Evolutionary conservation across 2,329 filamentous ascomycete species (phyloP).

Genomic region (Trichoderma sp.): DNA sequence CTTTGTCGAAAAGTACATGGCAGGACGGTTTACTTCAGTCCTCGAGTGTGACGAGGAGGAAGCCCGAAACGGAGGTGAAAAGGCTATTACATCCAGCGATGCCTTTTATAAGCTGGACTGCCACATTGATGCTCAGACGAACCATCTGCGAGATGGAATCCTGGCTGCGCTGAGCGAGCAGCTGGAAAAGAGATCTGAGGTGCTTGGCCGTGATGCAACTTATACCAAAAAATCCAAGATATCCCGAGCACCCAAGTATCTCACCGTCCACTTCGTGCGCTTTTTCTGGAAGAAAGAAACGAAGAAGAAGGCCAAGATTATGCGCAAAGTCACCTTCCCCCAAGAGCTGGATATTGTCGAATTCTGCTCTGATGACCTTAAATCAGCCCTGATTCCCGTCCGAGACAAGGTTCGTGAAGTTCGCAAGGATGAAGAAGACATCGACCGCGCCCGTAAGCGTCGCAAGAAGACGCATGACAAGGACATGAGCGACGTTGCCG

Average conservation of each 20-base stretch:
- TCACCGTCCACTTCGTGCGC: slow-evolving; percentile 95
- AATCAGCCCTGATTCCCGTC: slow-evolving; percentile 82
- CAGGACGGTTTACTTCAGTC: slow-evolving; percentile 75
- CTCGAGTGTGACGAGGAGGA: slow-evolving; percentile 83
- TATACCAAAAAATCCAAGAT: slow-evolving; percentile 95
- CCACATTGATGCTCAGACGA: slow-evolving; percentile 85
- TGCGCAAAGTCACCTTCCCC: slow-evolving; percentile 97
- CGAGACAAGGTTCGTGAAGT: slow-evolving; percentile 95
- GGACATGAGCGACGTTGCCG: slow-evolving; percentile 50
- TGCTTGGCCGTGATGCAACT: slow-evolving; percentile 73
- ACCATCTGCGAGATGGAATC: slow-evolving; percentile 90
- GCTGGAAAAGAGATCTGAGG: slow-evolving; percentile 84
- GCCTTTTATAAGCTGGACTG: slow-evolving; percentile 92
- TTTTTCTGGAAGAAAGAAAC: slow-evolving; percentile 98
- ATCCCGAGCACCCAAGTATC: slow-evolving; percentile 86
- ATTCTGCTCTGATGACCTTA: slow-evolving; percentile 91
- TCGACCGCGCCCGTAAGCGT: slow-evolving; percentile 88
- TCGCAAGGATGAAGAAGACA: slow-evolving; percentile 90
- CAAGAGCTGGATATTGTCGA: slow-evolving; percentile 91
- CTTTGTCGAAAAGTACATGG: slow-evolving; percentile 90
- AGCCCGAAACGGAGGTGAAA: slow-evolving; percentile 75
- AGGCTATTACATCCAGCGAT: slow-evolving; percentile 69
- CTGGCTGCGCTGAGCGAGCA: slow-evolving; percentile 80
- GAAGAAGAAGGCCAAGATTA: slow-evolving; percentile 98
- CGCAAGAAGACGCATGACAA: slow-evolving; percentile 70